Conservation (phyloP, 1,284 basidiomycete species). For the Pascua guehoae region DNA sequence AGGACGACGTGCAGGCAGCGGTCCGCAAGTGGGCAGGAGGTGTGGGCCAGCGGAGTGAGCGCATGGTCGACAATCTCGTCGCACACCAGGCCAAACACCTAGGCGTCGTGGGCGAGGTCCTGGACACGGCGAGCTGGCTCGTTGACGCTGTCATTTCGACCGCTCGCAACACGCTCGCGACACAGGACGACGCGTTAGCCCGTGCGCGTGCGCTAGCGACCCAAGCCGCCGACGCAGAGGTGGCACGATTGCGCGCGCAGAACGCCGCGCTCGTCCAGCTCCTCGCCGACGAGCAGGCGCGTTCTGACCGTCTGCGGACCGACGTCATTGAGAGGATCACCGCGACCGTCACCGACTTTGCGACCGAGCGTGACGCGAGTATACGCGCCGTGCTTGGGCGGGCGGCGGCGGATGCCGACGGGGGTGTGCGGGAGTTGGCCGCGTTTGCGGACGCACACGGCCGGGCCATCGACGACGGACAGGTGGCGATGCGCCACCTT, state of each 20-base stretch:
- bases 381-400: constrained; percentile 60
- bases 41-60: constrained; percentile 27
- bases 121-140: constrained; percentile 49
- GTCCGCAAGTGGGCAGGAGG: constrained; percentile 33
- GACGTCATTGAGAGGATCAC: constrained; percentile 70
- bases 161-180: constrained; percentile 58
- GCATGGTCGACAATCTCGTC: constrained; percentile 42
- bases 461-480: background rate
- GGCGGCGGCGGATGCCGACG: constrained; percentile 59
- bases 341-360: constrained; percentile 65
- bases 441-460: constrained; percentile 2
- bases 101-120: constrained; percentile 40
- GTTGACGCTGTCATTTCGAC: constrained; percentile 62
- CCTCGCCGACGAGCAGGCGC: constrained; percentile 64
- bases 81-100: constrained; percentile 44
- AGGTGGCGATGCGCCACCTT: constrained; percentile 6
- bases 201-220: constrained; percentile 57
- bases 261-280: constrained; percentile 64
- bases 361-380: constrained; percentile 64
- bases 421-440: constrained; percentile 37
- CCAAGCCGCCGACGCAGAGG: constrained; percentile 59
- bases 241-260: constrained; percentile 64
- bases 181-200: constrained; percentile 56
- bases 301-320: constrained; percentile 63
- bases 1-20: constrained; percentile 41